Evolutionary conservation across 73 alveolate species (phyloP), one percentile per base, ranked within the genome.

Genomic region (Breviolum minutum): DNA sequence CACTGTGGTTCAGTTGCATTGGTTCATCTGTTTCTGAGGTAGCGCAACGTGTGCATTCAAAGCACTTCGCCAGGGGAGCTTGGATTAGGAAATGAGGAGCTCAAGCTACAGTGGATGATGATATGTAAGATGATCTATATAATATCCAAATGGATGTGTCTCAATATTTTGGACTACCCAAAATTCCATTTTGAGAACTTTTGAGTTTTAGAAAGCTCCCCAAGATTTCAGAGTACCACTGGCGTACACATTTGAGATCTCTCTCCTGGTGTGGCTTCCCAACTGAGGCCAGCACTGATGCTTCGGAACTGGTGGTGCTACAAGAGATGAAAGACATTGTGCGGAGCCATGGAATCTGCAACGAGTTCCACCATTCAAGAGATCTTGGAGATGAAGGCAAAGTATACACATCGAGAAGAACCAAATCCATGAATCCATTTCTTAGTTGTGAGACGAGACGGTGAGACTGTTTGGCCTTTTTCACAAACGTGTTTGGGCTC

Each of bases 251-350:
- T 68, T 68, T 22, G 77, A 22, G 77, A 14, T 22, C 77, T 17
- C 24, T 14, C 8, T 2, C 77, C 0, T 40, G 54, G 54, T 66
- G 3, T 40, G 54, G 54, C 54, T 40, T 40, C 54, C 54, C 54
- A 40, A 40, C 63, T 27, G 14, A 83, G 71, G 92, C 92, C 11
- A 61, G n/a, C 26, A 74, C 92, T 74, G 62, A 74, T 83, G 60
- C 76, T 54, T 83, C 92, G 92, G 92, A 83, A 76, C 32, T 83
- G 92, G 64, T 83, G n/a, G 92, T 83, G 8, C 92, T 83, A 61
- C 92, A 83, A 20, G 92, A 83, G 60, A 83, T 83, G 92, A 83
- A 83, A 61, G 76, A 61, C 92, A 83, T 83, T 48, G 92, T 54
- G 7, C 60, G 76, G 71, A 19, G 26, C 19, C 71, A 17, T 9